Conservation (phyloP, 177 flowering plant genomes). For the Vitis hybrid region DNA sequence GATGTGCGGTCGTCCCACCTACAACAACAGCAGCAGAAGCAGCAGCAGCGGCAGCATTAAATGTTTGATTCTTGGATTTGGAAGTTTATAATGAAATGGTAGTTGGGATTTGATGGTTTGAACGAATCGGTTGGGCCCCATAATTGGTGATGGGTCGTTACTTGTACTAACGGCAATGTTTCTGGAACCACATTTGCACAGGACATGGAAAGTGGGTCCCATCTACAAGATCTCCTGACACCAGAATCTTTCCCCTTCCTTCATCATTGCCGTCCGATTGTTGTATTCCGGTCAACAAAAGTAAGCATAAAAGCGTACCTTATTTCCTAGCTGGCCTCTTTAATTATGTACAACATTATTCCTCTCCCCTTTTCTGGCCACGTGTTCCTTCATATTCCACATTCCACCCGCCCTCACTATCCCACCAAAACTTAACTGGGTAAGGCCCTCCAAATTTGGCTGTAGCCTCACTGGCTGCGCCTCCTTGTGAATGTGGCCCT, state of each 20-base stretch:
- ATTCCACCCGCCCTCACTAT: no score
- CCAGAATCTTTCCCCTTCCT: conserved; percentile 31
- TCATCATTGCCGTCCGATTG: conserved; percentile 19
- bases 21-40: conserved; percentile 2
- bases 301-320: not conserved
- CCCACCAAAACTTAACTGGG: no score
- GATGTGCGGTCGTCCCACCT: conserved; percentile 85
- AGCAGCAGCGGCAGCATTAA: no score
- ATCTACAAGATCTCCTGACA: conserved; percentile 40
- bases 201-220: conserved; percentile 20
- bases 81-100: not conserved
- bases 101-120: conserved; percentile 14
- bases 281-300: conserved; percentile 10
- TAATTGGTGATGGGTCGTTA: conserved; percentile 15
- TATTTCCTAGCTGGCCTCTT: conserved; percentile 19
- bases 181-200: conserved; percentile 16
- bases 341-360: conserved; percentile 4
- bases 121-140: conserved; percentile 6
- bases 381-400: not conserved
- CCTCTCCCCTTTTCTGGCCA: not conserved
- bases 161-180: conserved; percentile 17
- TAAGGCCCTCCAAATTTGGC: no score
- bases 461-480: no score
- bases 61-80: not conserved
- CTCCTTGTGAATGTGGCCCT: no score